Conservation (phyloP, 306 rosid species). For the Fragaria iinumae region DNA sequence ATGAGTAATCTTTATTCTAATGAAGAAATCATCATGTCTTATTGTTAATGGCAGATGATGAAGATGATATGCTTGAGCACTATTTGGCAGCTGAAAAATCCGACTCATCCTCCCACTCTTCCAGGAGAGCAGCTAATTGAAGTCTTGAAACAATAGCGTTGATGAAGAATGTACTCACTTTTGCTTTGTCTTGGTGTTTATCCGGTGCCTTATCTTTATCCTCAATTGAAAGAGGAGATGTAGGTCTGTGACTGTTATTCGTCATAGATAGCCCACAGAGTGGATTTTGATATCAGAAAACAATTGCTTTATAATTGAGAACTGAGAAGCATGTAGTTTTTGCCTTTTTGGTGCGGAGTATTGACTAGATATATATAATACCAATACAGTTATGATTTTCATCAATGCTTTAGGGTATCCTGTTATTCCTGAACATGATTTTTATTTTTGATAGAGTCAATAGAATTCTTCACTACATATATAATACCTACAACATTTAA, state of each 20-base stretch:
- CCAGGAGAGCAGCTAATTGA: slow-evolving; percentile 55
- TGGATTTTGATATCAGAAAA: slow-evolving; percentile 6
- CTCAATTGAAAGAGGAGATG: slow-evolving; percentile 2
- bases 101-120: slow-evolving; percentile 65
- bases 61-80: slow-evolving; percentile 99
- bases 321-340: background rate
- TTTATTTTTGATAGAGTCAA: background rate
- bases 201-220: slow-evolving; percentile 11
- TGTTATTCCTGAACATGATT: background rate
- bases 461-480: too few relatives aligned
- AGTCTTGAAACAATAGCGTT: background rate
- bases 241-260: slow-evolving; percentile 19
- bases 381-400: background rate
- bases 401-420: background rate
- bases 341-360: background rate
- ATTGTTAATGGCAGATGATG: slow-evolving; percentile 61
- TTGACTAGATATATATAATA: background rate
- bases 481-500: too few relatives aligned
- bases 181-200: slow-evolving; percentile 4
- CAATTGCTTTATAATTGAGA: background rate
- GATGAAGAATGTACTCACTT: background rate
- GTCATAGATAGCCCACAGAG: slow-evolving; percentile 7
- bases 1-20: background rate
- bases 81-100: slow-evolving; percentile 91
- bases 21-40: slow-evolving; percentile 16